These are phyloP conservation scores for Aquilaria sinensis DNA, from an alignment of 345 rosid species.

Conservation along the genomic window DNA sequence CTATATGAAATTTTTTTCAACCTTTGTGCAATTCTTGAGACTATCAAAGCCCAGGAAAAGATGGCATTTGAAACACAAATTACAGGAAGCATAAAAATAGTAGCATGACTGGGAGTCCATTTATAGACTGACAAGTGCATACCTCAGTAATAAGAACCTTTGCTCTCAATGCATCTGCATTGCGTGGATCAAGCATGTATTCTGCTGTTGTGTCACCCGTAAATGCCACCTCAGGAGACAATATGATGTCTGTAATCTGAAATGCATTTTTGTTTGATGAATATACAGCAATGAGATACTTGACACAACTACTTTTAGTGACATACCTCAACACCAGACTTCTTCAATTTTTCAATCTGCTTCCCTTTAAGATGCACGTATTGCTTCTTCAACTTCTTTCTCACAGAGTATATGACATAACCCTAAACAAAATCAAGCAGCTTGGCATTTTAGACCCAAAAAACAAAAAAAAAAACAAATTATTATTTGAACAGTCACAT, in stretches of 20 bases:
- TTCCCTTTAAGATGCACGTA: slow-evolving; percentile 87
- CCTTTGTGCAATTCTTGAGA: no score
- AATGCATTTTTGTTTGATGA: slow-evolving; percentile 16
- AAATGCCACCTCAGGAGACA: slow-evolving; percentile 91
- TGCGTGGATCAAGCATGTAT: slow-evolving; percentile 93
- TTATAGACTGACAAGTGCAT: not conserved
- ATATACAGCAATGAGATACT: not conserved
- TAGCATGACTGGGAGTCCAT: not conserved
- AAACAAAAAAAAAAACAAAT: not conserved
- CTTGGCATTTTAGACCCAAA: slow-evolving; percentile 1
- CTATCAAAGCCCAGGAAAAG: not conserved
- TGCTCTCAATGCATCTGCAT: slow-evolving; percentile 92
- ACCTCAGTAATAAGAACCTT: slow-evolving; percentile 96
- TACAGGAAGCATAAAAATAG: no score
- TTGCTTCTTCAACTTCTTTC: slow-evolving; percentile 90
- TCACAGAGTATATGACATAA: slow-evolving; percentile 71
- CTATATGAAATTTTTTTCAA: no score
- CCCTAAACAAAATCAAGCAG: slow-evolving; percentile 56
- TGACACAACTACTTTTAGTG: slow-evolving; percentile 2
- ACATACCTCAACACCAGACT: slow-evolving; percentile 76
- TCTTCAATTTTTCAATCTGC: slow-evolving; percentile 88
- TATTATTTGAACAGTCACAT: not conserved
- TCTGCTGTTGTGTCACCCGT: slow-evolving; percentile 95
- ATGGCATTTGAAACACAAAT: no score
- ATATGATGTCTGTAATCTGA: slow-evolving; percentile 77